Evolutionary conservation across 2,329 filamentous ascomycete species (phyloP).

Genomic region (Aspergillus bombycis): DNA sequence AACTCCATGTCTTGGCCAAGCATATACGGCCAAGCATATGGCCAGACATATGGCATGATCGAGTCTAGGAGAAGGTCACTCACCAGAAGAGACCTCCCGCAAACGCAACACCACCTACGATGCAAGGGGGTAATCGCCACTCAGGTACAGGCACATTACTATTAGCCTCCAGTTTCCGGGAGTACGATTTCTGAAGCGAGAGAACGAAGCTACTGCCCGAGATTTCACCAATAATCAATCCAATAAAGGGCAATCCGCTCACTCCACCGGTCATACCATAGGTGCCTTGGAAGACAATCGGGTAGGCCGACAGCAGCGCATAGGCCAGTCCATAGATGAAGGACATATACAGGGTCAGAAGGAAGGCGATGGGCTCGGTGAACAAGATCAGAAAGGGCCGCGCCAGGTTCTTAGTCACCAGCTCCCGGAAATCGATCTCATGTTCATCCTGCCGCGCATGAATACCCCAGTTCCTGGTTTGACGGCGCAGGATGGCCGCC

Average conservation of each 20-base stretch:
- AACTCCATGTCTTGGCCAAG: background rate
- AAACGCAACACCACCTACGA: conserved; percentile 25
- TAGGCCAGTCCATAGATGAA: conserved; percentile 29
- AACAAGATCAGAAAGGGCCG: conserved; percentile 25
- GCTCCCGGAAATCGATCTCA: conserved; percentile 22
- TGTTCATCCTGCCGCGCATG: conserved; percentile 27
- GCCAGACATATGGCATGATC: background rate
- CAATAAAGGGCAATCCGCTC: conserved; percentile 24
- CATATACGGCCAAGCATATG: background rate
- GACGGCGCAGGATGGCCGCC: conserved; percentile 22
- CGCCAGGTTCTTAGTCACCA: conserved; percentile 25
- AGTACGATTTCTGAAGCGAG: conserved; percentile 20
- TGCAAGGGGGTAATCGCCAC: conserved; percentile 28
- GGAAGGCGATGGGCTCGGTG: conserved; percentile 29
- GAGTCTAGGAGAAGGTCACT: background rate
- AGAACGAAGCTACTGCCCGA: conserved; percentile 21
- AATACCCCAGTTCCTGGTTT: conserved; percentile 27
- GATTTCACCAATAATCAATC: conserved; percentile 24
- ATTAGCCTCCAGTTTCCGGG: conserved; percentile 23
- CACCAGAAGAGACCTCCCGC: conserved; percentile 24
- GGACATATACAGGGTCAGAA: conserved; percentile 30
- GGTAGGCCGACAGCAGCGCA: conserved; percentile 25
- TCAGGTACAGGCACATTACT: conserved; percentile 25
- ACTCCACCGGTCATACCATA: conserved; percentile 21
- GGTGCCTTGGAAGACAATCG: conserved; percentile 23